A percentile compares a stretch with the other conserved stretches of the same genome.
Evolutionary conservation across 2,329 filamentous ascomycete species (phyloP).

Genomic region (Alternaria arborescens): DNA sequence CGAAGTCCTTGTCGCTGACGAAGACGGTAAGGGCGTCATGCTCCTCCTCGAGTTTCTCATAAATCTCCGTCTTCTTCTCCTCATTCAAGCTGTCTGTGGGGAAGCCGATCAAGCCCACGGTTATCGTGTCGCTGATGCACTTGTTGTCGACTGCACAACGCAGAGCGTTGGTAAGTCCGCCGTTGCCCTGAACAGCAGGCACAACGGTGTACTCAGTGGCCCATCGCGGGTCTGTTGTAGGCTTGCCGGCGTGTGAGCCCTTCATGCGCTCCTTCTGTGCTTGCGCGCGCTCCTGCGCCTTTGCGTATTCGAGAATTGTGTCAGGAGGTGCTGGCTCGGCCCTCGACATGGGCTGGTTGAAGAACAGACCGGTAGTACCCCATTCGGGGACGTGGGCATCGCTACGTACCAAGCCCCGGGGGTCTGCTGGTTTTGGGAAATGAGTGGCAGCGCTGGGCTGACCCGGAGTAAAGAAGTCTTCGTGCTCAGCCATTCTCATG

Average conservation of each 20-base stretch:
- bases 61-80: constrained; percentile 81
- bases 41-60: constrained; percentile 80
- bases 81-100: constrained; percentile 85
- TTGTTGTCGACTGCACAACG: constrained; percentile 77
- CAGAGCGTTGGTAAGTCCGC: constrained; percentile 87
- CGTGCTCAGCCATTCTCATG: constrained; percentile 47
- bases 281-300: constrained; percentile 53
- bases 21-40: constrained; percentile 85
- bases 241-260: constrained; percentile 28
- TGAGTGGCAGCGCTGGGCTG: constrained; percentile 60
- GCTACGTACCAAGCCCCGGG: constrained; percentile 69
- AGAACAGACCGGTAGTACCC: constrained; percentile 69
- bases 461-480: constrained; percentile 58
- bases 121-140: constrained; percentile 77
- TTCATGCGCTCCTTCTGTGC: constrained; percentile 37
- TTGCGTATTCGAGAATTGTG: constrained; percentile 75
- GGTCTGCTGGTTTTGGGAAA: constrained; percentile 60
- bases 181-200: constrained; percentile 89
- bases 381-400: constrained; percentile 80
- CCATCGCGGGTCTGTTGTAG: constrained; percentile 58
- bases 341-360: constrained; percentile 80
- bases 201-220: constrained; percentile 84
- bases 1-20: constrained; percentile 88
- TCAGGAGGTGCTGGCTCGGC: constrained; percentile 77
- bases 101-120: constrained; percentile 93